phyloP scores from a whole-genome alignment of 2,329 filamentous ascomycete species.

The Diaporthe eres region DNA sequence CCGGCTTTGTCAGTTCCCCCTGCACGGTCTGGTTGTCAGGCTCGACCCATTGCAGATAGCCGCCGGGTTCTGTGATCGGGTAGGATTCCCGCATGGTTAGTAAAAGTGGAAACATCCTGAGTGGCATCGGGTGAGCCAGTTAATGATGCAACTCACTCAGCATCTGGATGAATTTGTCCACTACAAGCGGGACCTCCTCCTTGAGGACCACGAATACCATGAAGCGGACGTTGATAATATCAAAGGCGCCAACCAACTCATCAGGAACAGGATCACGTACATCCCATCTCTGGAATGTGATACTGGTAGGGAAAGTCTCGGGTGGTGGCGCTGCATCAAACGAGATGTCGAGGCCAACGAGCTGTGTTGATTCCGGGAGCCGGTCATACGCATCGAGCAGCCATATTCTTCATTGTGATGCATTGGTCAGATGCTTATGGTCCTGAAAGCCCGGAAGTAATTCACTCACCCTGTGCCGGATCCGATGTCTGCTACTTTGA shows the following conservation, averaged over 20 bases:
- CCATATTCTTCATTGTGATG: background rate
- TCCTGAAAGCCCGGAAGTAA: too few relatives aligned
- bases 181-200: background rate
- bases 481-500: background rate
- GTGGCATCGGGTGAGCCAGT: background rate
- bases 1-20: background rate
- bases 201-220: background rate
- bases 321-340: background rate
- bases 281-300: constrained; percentile 4
- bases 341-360: background rate
- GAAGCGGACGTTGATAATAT: background rate
- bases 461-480: background rate
- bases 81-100: background rate
- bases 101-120: fast-evolving
- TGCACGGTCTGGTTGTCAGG: constrained; percentile 4
- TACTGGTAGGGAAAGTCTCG: background rate
- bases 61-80: background rate
- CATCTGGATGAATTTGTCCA: constrained; percentile 2
- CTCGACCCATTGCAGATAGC: constrained; percentile 29
- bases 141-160: background rate
- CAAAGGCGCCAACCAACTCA: background rate
- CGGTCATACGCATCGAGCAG: background rate
- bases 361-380: background rate
- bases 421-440: background rate
- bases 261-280: background rate